These are phyloP conservation scores for Platanthera zijinensis DNA, from an alignment of 106 monocot species.

Conservation along the genomic window DNA sequence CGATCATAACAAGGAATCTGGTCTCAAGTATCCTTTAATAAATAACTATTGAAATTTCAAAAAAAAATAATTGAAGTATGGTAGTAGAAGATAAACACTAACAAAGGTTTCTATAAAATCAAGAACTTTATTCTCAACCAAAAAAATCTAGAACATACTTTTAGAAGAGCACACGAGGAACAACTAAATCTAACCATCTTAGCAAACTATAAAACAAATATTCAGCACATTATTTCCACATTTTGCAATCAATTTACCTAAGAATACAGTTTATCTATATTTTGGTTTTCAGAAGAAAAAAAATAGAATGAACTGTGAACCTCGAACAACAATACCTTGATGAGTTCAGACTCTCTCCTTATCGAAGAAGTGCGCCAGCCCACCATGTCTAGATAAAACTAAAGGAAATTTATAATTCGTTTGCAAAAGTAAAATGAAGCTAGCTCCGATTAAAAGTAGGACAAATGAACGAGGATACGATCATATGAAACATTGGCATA, in stretches of 20 bases:
- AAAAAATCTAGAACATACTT: neutral
- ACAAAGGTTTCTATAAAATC: too few species aligned
- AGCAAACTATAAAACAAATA: neutral
- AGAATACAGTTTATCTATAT: neutral
- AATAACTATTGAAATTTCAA: neutral
- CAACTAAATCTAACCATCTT: neutral
- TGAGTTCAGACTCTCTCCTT: constrained; percentile 80
- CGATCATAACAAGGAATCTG: neutral
- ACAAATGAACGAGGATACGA: constrained; percentile 58
- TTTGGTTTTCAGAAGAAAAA: neutral
- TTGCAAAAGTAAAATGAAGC: neutral
- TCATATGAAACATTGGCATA: constrained; percentile 99
- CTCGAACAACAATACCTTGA: constrained; percentile 42
- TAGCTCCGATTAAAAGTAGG: neutral
- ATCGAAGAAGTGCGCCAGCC: constrained; percentile 99
- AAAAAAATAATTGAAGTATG: neutral
- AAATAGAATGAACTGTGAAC: too few species aligned
- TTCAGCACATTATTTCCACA: neutral
- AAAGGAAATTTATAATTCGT: constrained; percentile 28
- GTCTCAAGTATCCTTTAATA: neutral
- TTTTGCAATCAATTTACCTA: neutral
- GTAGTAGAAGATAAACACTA: neutral
- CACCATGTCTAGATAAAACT: constrained; percentile 73
- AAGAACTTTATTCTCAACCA: too few species aligned
- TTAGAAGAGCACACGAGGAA: neutral